phyloP scores from a whole-genome alignment of 306 rosid species.

The Purshia tridentata region DNA sequence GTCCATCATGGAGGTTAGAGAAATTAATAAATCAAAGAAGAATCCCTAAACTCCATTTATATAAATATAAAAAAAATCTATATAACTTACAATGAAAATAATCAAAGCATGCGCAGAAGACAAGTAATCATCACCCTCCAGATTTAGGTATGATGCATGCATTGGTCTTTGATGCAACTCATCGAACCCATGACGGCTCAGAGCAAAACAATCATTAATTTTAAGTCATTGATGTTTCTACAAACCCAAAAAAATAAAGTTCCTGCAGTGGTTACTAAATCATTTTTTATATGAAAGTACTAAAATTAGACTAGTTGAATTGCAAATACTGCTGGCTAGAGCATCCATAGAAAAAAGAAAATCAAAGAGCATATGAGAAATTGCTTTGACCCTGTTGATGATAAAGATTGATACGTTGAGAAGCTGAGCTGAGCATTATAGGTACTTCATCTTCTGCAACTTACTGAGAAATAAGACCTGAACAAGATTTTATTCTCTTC shows the following conservation, averaged over 20 bases:
- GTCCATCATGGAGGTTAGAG: slow-evolving; percentile 22
- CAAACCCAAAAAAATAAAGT: slow-evolving; percentile 14
- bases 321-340: no score
- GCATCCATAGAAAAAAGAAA: neutral
- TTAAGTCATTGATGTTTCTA: slow-evolving; percentile 23
- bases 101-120: slow-evolving; percentile 55
- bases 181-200: slow-evolving; percentile 35
- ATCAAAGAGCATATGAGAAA: neutral
- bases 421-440: neutral
- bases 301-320: neutral
- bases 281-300: neutral
- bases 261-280: neutral
- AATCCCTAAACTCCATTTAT: neutral
- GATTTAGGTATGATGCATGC: slow-evolving; percentile 38
- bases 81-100: slow-evolving; percentile 12
- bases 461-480: neutral
- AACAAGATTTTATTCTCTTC: slow-evolving; percentile 10
- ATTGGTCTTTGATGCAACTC: slow-evolving; percentile 40
- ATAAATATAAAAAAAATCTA: neutral
- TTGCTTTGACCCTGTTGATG: neutral
- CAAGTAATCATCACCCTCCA: slow-evolving; percentile 39
- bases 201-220: slow-evolving; percentile 32
- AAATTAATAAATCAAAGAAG: neutral
- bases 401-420: neutral
- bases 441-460: neutral